A percentile compares a stretch with the other conserved stretches of the same genome.
Evolutionary conservation across 257 asterid species (phyloP).

Genomic region (Plectranthus barbatus): DNA sequence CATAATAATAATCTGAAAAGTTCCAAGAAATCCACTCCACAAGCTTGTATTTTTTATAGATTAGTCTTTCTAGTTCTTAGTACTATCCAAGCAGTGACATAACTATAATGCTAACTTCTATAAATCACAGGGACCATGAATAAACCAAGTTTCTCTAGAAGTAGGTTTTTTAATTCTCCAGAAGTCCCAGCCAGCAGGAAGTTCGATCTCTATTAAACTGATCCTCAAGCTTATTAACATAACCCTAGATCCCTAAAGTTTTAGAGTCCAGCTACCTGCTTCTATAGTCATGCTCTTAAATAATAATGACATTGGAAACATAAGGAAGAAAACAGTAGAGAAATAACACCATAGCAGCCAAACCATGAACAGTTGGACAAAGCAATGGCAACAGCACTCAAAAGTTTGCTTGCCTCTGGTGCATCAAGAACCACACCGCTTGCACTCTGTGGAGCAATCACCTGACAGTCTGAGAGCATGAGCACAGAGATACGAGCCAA

Average conservation of each 20-base stretch:
- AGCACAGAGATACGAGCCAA: constrained; percentile 2
- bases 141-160: neutral
- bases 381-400: constrained; percentile 95
- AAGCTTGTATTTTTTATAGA: neutral
- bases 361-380: constrained; percentile 85
- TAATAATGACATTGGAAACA: neutral
- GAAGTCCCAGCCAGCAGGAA: neutral
- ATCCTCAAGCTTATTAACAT: neutral
- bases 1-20: neutral
- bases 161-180: neutral
- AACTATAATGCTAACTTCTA: neutral
- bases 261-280: neutral
- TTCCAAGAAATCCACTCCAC: neutral
- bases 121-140: neutral
- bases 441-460: constrained; percentile 90
- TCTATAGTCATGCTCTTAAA: neutral
- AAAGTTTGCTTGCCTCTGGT: constrained; percentile 92
- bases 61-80: neutral
- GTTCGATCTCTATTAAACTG: neutral
- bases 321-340: constrained; percentile 5
- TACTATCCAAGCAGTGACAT: neutral
- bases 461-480: constrained; percentile 34
- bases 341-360: constrained; percentile 21
- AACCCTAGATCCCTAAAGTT: neutral
- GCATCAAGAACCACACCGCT: constrained; percentile 88